Conservation (phyloP, 805 yeast species). For the Isabelozyma pseudorhagii region DNA sequence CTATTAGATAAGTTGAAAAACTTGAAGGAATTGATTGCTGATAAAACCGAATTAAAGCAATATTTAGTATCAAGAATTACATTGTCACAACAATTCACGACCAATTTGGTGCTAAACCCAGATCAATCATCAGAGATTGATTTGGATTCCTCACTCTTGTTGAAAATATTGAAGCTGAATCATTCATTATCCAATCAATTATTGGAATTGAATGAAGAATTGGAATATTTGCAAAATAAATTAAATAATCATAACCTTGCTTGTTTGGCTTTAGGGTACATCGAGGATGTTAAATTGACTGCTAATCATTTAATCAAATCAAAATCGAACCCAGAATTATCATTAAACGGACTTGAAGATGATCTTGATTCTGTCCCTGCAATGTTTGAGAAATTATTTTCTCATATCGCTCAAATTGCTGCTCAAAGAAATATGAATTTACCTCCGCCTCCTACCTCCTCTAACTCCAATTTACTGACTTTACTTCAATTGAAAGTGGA, state of each 20-base stretch:
- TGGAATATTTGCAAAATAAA: constrained; percentile 21
- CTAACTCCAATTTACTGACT: constrained; percentile 11
- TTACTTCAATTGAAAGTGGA: constrained; percentile 18
- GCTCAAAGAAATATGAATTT: constrained; percentile 40
- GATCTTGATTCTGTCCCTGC: not conserved
- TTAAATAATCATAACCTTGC: constrained; percentile 43
- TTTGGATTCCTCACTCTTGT: constrained; percentile 24
- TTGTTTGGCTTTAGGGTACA: constrained; percentile 45
- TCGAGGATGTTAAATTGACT: constrained; percentile 38
- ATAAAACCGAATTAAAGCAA: constrained; percentile 25
- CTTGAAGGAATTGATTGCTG: constrained; percentile 26
- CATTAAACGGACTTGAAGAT: not conserved
- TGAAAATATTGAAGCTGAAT: constrained; percentile 31
- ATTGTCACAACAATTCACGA: constrained; percentile 32
- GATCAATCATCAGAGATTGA: constrained; percentile 10
- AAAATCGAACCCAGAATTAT: constrained; percentile 1
- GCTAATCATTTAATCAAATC: constrained; percentile 2
- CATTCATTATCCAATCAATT: constrained; percentile 29
- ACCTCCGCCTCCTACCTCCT: constrained; percentile 9
- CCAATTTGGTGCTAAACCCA: constrained; percentile 17
- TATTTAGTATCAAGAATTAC: constrained; percentile 28
- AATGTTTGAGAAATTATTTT: constrained; percentile 41
- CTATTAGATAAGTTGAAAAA: constrained; percentile 23
- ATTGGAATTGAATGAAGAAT: constrained; percentile 19
- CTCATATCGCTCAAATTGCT: constrained; percentile 46